Evolutionary conservation across 306 rosid genomes (phyloP), one percentile per base, ranked within the genome.

Genomic region (Lathyrus oleraceus): DNA sequence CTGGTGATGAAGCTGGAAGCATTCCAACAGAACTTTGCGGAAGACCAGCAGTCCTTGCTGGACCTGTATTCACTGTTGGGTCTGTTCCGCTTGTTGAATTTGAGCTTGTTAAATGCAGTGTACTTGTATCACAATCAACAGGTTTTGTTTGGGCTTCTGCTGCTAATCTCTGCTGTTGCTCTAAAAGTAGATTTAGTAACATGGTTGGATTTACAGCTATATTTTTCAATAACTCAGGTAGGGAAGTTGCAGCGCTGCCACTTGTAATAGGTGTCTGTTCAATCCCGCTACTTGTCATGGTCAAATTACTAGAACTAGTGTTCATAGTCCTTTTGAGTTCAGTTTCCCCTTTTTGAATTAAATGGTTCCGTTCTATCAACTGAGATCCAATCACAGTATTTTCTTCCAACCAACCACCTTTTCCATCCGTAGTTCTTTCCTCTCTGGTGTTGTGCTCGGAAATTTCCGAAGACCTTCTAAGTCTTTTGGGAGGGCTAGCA

Each of bases 371-470:
- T 61, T 75, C 85, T 59, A 40, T 48, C 58, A 83, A 49, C 63
- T 85, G 91, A 52, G 88, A 72, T 73, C 86, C 92, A 63, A 53
- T 38, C 1, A 51, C 15, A 23, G 58, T 14, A 51, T 44, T 45
- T 30, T 90, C 91, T 44, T 90, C 95, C 79, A 90, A 83, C 97
- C 94, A 84, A 69, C 96, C 97, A 74, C 94, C 89, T 42, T 51
- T 72, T 73, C 89, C 87, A 11, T 79, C 60, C 20, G 57, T 23
- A 48, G 81, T 64, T 77, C 73, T 69, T 54, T 70, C 70, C 76
- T 85, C 92, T 36, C 74, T 71, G 58, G 71, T 67, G 40, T 72
- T 72, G 72, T 63, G 57, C 9, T 72, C 82, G 4, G 79, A 53
- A 67, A 66, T 81, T 70, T 82, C 87, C 66, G 70, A 76, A 58